phyloP scores from a whole-genome alignment of 192 early-diverging fungal genomes.

The Coemansia sp. region DNA sequence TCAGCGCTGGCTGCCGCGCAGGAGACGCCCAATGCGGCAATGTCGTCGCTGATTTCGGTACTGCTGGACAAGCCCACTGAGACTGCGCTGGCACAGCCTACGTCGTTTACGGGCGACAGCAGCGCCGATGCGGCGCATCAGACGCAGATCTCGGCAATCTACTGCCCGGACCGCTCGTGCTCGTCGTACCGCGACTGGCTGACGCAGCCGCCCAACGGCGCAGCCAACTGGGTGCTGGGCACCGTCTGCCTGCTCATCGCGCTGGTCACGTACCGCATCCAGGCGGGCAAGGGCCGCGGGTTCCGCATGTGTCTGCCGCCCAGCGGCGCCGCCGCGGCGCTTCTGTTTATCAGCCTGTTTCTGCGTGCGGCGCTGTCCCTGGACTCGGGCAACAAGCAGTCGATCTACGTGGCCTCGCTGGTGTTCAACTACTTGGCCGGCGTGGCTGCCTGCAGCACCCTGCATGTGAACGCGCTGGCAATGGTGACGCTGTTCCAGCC shows the following conservation, averaged over 20 bases:
- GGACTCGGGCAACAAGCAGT: not conserved
- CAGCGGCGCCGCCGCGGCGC: not conserved
- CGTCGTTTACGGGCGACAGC: constrained; percentile 3
- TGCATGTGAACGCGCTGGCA: not conserved
- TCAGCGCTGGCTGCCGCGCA: not conserved
- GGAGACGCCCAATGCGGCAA: too few relatives aligned
- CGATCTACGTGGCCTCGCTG: constrained; percentile 8
- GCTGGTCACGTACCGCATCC: not conserved
- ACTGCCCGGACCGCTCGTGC: constrained; percentile 9
- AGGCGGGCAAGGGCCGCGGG: not conserved
- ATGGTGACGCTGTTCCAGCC: constrained; percentile 9
- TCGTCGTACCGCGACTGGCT: constrained; percentile 23
- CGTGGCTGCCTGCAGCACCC: not conserved
- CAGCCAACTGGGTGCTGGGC: constrained; percentile 14
- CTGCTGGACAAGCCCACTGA: too few relatives aligned
- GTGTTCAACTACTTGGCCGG: constrained; percentile 13
- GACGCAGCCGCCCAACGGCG: not conserved
- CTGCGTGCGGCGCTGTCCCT: constrained; percentile 12
- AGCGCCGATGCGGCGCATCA: not conserved
- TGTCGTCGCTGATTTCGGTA: too few relatives aligned
- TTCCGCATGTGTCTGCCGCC: not conserved
- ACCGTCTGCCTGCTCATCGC: constrained; percentile 1
- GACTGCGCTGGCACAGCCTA: not conserved
- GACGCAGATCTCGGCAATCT: not conserved
- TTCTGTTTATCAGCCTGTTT: constrained; percentile 14